Evolutionary conservation across 805 yeast species (phyloP).

Genomic region (Wickerhamomyces silvicola): DNA sequence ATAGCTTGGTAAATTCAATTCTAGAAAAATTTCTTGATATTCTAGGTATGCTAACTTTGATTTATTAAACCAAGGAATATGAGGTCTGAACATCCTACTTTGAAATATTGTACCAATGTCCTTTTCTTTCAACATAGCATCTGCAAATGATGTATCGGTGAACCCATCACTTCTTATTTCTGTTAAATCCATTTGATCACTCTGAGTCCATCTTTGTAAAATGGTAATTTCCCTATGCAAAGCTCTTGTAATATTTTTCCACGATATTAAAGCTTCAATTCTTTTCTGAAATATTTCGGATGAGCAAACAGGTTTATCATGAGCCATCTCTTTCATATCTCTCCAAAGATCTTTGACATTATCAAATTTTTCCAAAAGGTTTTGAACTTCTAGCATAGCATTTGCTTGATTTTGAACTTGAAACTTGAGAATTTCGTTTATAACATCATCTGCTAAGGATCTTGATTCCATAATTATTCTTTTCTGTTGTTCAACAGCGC

Average conservation of each 20-base stretch:
- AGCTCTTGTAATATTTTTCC: conserved; percentile 72
- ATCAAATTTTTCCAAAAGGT: conserved; percentile 54
- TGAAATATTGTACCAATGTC: conserved; percentile 68
- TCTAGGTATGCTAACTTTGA: conserved; percentile 66
- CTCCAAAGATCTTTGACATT: conserved; percentile 74
- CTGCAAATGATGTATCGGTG: conserved; percentile 72
- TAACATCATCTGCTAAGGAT: conserved; percentile 62
- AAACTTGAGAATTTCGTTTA: conserved; percentile 64
- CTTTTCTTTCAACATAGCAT: conserved; percentile 72
- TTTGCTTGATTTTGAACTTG: conserved; percentile 41
- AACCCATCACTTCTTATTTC: conserved; percentile 31
- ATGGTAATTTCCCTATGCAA: conserved; percentile 55
- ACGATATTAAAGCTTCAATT: conserved; percentile 73
- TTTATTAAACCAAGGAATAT: conserved; percentile 78
- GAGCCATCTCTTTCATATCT: conserved; percentile 67
- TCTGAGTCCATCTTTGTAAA: conserved; percentile 77
- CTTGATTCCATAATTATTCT: conserved; percentile 63
- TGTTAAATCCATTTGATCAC: conserved; percentile 65
- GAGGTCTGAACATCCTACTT: conserved; percentile 56
- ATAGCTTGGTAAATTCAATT: conserved; percentile 68
- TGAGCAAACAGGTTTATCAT: conserved; percentile 68
- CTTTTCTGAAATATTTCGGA: conserved; percentile 56
- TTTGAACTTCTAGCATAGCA: conserved; percentile 46
- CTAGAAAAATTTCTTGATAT: conserved; percentile 54
- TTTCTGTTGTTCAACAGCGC: conserved; percentile 74